Percentiles rank a stretch among this genome's conserved stretches.
phyloP scores from a whole-genome alignment of 805 yeast genomes.

The Dipodascopsis tothii region DNA sequence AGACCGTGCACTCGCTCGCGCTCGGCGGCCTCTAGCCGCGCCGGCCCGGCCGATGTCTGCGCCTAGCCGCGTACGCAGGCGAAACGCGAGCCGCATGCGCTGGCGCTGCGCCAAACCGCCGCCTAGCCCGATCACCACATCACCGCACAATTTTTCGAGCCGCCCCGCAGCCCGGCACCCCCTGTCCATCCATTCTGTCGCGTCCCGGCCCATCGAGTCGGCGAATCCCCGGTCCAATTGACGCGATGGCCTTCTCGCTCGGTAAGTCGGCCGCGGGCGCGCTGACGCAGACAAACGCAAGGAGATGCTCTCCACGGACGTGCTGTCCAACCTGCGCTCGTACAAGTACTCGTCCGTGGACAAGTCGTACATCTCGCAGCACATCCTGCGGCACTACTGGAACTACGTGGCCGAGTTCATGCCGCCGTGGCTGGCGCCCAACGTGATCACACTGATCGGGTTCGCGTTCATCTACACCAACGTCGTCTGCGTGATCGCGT shows the following conservation, averaged over 20 bases:
- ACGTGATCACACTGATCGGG: slow-evolving; percentile 79
- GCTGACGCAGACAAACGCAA: background rate
- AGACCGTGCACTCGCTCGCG: slow-evolving; percentile 6
- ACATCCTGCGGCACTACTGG: slow-evolving; percentile 83
- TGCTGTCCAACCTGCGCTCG: slow-evolving; percentile 24
- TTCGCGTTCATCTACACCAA: slow-evolving; percentile 59
- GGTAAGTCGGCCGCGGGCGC: background rate
- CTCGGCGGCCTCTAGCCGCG: too few relatives aligned
- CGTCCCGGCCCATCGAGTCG: too few relatives aligned
- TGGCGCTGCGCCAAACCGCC: too few relatives aligned
- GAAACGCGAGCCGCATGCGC: too few relatives aligned
- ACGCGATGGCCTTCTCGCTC: background rate
- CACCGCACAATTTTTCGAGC: too few relatives aligned
- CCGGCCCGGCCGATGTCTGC: too few relatives aligned
- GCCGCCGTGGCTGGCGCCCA: slow-evolving; percentile 92
- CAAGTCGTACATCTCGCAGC: slow-evolving; percentile 68
- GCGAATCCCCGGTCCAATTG: too few relatives aligned
- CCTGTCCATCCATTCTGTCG: too few relatives aligned
- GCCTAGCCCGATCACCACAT: too few relatives aligned
- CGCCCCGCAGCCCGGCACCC: too few relatives aligned
- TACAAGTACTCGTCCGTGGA: slow-evolving; percentile 49
- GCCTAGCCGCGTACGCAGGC: too few relatives aligned
- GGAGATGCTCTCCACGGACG: slow-evolving; percentile 18
- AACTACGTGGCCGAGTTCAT: slow-evolving; percentile 63
- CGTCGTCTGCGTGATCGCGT: slow-evolving; percentile 54